A percentile compares a stretch with the other conserved stretches of the same genome.
Conservation (phyloP, 2,329 filamentous ascomycete genomes). For the Fusarium sacchari region DNA sequence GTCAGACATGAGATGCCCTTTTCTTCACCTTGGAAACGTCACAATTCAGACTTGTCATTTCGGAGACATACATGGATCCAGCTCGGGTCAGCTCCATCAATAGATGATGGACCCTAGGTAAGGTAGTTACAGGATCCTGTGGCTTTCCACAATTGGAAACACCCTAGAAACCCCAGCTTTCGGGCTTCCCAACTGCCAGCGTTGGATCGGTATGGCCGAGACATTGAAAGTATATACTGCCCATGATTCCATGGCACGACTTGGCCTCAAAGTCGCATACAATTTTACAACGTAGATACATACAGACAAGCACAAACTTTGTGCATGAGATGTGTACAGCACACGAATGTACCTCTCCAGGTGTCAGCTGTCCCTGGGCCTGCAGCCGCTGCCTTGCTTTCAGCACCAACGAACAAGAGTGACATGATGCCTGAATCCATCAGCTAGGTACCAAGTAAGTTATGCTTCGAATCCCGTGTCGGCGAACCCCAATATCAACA, state of each 20-base stretch:
- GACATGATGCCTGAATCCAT: constrained; percentile 16
- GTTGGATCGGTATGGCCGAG: constrained; percentile 14
- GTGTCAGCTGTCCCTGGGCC: constrained; percentile 27
- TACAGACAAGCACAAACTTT: constrained; percentile 13
- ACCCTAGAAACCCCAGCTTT: constrained; percentile 30
- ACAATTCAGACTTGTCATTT: constrained; percentile 30
- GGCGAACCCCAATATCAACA: constrained; percentile 15
- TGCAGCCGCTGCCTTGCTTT: constrained; percentile 18
- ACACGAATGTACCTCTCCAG: constrained; percentile 9
- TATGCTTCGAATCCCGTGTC: constrained; percentile 19
- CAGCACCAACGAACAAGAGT: constrained; percentile 9
- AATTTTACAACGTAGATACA: constrained; percentile 12
- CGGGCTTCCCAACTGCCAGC: not conserved
- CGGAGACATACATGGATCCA: constrained; percentile 3
- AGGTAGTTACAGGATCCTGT: constrained; percentile 10
- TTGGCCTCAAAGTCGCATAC: constrained; percentile 25
- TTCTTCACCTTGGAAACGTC: constrained; percentile 26
- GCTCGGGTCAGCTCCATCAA: constrained; percentile 10
- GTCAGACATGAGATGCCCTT: not conserved
- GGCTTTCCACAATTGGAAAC: constrained; percentile 24
- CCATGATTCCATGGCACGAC: constrained; percentile 3
- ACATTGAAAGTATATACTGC: not conserved
- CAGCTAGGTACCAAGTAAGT: no score
- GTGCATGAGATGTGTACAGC: no score
- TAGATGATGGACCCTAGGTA: constrained; percentile 8